Evolutionary conservation across 495 filamentous ascomycete species (phyloP), one percentile per base, ranked within the genome.

Genomic region (Penicillium alfredii): DNA sequence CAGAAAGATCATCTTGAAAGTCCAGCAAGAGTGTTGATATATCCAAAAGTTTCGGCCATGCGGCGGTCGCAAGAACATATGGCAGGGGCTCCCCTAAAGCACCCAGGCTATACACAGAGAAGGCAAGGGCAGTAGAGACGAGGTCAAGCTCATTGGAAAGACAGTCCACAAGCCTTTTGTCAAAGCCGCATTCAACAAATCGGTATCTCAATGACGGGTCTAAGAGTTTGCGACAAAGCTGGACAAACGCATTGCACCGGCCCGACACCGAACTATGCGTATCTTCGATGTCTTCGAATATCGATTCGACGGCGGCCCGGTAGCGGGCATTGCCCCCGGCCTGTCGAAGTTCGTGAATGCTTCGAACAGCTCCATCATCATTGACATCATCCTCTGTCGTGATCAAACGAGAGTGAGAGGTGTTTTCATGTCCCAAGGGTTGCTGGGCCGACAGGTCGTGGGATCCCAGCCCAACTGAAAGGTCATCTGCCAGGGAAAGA

Each of bases 311-410:
- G 31, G 88, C 83, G 45, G 86, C 78, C 5, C 81, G 62, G 38
- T 93, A 88, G 12, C 88, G 81, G 31, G 78, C 81, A 55, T 89
- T 93, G 14, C 81, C 80, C 6, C 92, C 92, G 24, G 87, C 80
- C 45, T 87, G 83, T 43, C 88, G 75, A 27, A 98, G 69, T 56
- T 98, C 92, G 52, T 97, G 88, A 21, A 96, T 84, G 44, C 81
- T 92, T 31, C 82, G 77, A 39, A 95, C 80, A 33, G 74, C 64
- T 9, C 69, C 72, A 27, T 70, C 65, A 16, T 71, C 72, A 17
- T 69, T 53, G 18, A 59, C 62, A 4, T 72, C 71, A 9, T 74
- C 71, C n/a, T 81, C 77, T 10, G 73, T 33, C 6, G 33, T 39
- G 13, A 51, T 35, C 13, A 51, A 34, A 28, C 41, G 49, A 26